Conservation (phyloP, 2,329 filamentous ascomycete species). For the Alternaria longipes region DNA sequence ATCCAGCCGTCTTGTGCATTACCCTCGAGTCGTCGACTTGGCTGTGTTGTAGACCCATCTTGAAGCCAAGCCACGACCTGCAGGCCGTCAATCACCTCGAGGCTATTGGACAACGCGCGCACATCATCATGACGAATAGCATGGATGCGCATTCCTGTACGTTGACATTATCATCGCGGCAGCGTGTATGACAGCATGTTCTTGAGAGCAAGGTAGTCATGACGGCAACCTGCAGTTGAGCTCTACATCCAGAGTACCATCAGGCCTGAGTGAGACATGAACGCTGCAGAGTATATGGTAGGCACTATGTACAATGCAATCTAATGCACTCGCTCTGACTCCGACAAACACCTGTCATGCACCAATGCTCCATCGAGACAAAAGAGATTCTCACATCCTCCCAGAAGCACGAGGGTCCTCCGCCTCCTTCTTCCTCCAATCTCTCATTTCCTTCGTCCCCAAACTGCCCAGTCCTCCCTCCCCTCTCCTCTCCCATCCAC, state of each 20-base stretch:
- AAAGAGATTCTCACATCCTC: conserved; percentile 57
- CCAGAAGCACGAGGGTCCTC: conserved; percentile 79
- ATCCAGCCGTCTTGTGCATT: not conserved
- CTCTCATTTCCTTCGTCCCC: conserved; percentile 90
- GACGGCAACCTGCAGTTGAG: not conserved
- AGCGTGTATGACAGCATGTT: not conserved
- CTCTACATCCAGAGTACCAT: not conserved
- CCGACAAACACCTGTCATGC: not conserved
- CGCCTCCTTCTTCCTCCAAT: conserved; percentile 82
- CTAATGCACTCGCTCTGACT: not conserved
- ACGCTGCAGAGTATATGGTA: not conserved
- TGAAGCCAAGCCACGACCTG: conserved; percentile 7
- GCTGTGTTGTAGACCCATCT: not conserved
- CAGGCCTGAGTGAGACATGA: not conserved
- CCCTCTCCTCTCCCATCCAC: conserved; percentile 72
- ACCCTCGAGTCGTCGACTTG: not conserved
- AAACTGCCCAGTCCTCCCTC: conserved; percentile 90
- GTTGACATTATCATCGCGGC: not conserved
- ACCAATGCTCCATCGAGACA: not conserved
- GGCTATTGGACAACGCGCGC: conserved; percentile 20
- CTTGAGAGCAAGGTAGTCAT: not conserved
- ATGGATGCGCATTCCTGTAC: not conserved
- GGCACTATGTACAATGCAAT: not conserved
- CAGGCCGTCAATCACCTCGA: conserved; percentile 6
- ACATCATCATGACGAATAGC: conserved; percentile 12